Base-by-base conservation (phyloP, 78 protist species). In the Planoprotostelium fungivorum region DNA sequence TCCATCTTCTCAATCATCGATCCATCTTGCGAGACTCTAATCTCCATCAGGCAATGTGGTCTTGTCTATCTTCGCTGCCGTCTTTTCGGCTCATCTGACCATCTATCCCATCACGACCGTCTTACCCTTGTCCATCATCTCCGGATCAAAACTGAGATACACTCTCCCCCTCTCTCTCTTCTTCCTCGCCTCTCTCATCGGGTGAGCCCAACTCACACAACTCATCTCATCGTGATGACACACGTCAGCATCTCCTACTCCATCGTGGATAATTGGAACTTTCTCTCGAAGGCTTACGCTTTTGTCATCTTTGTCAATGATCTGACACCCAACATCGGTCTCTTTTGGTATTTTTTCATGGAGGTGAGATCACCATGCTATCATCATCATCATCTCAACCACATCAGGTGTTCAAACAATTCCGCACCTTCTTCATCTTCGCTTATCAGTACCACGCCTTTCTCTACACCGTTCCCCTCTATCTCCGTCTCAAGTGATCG, bases 331-430 rank as follows among this genome's bases (percentile, higher is more conserved):
- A 93, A 93, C 84, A 93, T 93, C 83, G 95, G 95, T 16, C 73
- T 93, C 31, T 93, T 93, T 87, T 93, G 95, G 95, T 93, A 93
- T 83, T 93, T 90, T 38, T 93, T 93, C 84, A 93, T 90, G 25
- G 95, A 93, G 37, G 93, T n/a, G n/a, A n/a, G n/a, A n/a, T n/a
- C n/a, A n/a, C n/a, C n/a, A n/a, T n/a, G n/a, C n/a, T n/a, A n/a
- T n/a, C n/a, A n/a, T n/a, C n/a, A n/a, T n/a, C n/a, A n/a, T n/a
- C n/a, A n/a, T n/a, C n/a, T n/a, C n/a, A n/a, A n/a, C n/a, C n/a
- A n/a, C n/a, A n/a, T n/a, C n/a, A n/a, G n/a, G n/a, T 93, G 38
- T 93, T 93, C 31, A 89, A 87, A 84, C 93, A 93, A 37, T 93
- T 93, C 88, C 86, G 93, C 84, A 93, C 83, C 35, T 90, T 93